Evolutionary conservation across 805 yeast species (phyloP).

Genomic region (Candida awuae): DNA sequence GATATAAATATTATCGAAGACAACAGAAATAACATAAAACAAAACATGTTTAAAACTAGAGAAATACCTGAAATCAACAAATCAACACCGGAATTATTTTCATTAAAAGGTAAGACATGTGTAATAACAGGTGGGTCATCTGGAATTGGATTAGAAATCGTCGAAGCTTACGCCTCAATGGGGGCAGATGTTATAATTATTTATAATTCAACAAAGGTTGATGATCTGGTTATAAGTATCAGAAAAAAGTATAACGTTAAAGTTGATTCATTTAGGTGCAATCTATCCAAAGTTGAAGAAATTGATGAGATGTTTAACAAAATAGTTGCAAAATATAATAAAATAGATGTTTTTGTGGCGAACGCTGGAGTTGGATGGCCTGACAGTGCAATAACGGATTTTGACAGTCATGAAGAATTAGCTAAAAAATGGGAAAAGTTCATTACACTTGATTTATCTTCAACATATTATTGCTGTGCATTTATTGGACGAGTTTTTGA

Average conservation of each 20-base stretch:
- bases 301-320: conserved; percentile 25
- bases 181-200: conserved; percentile 37
- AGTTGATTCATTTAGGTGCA: conserved; percentile 23
- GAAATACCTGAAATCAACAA: conserved; percentile 1
- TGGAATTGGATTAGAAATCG: conserved; percentile 50
- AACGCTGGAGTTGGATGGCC: conserved; percentile 69
- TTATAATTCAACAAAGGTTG: conserved; percentile 23
- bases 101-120: conserved; percentile 35
- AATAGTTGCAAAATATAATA: conserved; percentile 30
- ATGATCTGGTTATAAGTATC: conserved; percentile 10
- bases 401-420: conserved; percentile 33
- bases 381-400: conserved; percentile 45
- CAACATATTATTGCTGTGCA: conserved; percentile 75
- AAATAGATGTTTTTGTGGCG: conserved; percentile 35
- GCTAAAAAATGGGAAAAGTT: conserved; percentile 62
- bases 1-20: background rate
- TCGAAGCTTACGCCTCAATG: conserved; percentile 44
- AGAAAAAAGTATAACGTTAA: conserved; percentile 11
- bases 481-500: conserved; percentile 65
- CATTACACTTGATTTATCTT: conserved; percentile 68
- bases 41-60: conserved; percentile 5
- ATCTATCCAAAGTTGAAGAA: conserved; percentile 25
- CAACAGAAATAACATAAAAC: background rate
- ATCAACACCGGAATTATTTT: conserved; percentile 24
- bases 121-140: conserved; percentile 50